Conservation (phyloP, 306 rosid genomes). For the Cicer yamashitae region DNA sequence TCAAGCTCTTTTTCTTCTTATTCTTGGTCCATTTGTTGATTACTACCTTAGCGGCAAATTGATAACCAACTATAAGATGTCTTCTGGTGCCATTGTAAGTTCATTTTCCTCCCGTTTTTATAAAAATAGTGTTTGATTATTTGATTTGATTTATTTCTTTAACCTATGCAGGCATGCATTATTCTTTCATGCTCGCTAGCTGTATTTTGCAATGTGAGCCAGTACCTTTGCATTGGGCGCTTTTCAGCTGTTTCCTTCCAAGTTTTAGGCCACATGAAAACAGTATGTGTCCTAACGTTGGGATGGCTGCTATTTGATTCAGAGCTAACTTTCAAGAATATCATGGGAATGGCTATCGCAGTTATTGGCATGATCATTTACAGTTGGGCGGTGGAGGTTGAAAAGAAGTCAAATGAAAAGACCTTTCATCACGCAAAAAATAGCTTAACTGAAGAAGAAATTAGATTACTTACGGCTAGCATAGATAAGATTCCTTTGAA, state of each 20-base stretch:
- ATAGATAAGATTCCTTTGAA: slow-evolving; percentile 8
- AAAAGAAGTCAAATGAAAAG: slow-evolving; percentile 61
- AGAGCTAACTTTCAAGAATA: slow-evolving; percentile 79
- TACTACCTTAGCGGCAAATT: slow-evolving; percentile 70
- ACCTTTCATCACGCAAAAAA: slow-evolving; percentile 55
- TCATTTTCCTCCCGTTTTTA: neutral
- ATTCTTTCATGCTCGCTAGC: slow-evolving; percentile 84
- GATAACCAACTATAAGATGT: slow-evolving; percentile 72
- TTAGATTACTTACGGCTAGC: slow-evolving; percentile 50
- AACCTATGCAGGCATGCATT: slow-evolving; percentile 69
- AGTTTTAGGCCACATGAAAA: slow-evolving; percentile 97
- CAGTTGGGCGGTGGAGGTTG: slow-evolving; percentile 93
- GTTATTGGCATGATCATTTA: slow-evolving; percentile 86
- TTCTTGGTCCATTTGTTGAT: slow-evolving; percentile 84
- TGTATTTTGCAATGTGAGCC: slow-evolving; percentile 89
- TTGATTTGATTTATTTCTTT: neutral
- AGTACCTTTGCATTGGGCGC: slow-evolving; percentile 96
- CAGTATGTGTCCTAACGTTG: slow-evolving; percentile 85
- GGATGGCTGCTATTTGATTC: slow-evolving; percentile 96
- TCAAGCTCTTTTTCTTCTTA: slow-evolving; percentile 81
- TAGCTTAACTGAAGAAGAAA: slow-evolving; percentile 91
- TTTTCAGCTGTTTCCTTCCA: slow-evolving; percentile 94
- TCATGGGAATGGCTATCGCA: slow-evolving; percentile 88
- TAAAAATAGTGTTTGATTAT: slow-evolving; percentile 1
- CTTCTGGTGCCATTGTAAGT: slow-evolving; percentile 83